Conservation (phyloP, 129 eudicot genomes). For the Escallonia herrerae region DNA sequence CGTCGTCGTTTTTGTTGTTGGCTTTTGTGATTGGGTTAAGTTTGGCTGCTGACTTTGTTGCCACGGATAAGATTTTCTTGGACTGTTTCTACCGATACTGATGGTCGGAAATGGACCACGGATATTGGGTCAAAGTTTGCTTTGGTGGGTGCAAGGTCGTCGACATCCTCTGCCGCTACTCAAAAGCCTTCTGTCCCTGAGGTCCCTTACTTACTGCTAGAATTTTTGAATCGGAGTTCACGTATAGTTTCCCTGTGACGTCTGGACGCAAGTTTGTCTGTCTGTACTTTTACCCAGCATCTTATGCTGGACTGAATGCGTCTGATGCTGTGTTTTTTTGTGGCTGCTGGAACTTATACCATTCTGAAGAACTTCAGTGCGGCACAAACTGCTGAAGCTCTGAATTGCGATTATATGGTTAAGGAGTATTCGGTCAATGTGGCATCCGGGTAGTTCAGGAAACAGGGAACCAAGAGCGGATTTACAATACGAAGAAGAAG, state of each 20-base stretch:
- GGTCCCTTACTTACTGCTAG: constrained; percentile 82
- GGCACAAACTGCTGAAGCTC: no score
- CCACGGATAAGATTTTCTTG: constrained; percentile 54
- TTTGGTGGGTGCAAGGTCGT: constrained; percentile 29
- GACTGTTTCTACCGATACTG: constrained; percentile 47
- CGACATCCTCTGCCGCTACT: constrained; percentile 38
- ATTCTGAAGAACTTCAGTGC: no score
- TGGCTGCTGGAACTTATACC: no score
- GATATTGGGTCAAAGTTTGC: constrained; percentile 58
- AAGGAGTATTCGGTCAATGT: no score
- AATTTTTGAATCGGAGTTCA: constrained; percentile 50
- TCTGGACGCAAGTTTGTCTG: constrained; percentile 77
- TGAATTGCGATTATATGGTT: no score
- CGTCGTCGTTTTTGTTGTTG: no score
- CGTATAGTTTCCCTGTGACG: constrained; percentile 69
- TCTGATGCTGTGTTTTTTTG: no score
- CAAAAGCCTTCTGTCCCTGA: constrained; percentile 77
- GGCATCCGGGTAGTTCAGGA: no score
- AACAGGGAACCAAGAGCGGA: no score
- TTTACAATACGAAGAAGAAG: no score
- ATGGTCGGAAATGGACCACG: constrained; percentile 64
- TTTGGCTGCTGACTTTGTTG: constrained; percentile 57
- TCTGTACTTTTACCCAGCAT: constrained; percentile 68
- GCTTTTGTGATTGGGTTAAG: no score
- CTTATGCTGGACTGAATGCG: constrained; percentile 51